Evolutionary conservation across 2,329 filamentous ascomycete genomes (phyloP).

Genomic region (Ascochyta koolunga): DNA sequence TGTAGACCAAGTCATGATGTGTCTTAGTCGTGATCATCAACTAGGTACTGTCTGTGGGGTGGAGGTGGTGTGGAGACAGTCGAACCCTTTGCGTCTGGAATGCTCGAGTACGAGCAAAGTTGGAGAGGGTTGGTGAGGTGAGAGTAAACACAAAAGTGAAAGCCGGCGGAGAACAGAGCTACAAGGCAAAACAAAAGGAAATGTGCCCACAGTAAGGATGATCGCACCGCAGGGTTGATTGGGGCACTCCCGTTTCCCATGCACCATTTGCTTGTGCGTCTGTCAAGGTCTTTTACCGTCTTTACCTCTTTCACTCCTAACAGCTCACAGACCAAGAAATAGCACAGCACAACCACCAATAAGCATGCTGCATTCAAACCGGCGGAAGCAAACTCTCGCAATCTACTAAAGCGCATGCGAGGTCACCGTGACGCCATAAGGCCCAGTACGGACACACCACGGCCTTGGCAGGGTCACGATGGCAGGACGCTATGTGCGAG

Average conservation of each 20-base stretch:
- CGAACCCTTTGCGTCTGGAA: constrained; percentile 12
- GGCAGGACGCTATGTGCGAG: constrained; percentile 8
- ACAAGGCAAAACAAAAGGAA: constrained; percentile 12
- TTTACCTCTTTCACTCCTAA: constrained; percentile 8
- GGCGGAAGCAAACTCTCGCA: constrained; percentile 1
- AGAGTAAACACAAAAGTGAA: background rate
- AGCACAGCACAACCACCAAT: constrained; percentile 10
- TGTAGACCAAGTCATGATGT: constrained; percentile 24
- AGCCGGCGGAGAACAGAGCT: constrained; percentile 9
- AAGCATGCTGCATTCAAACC: background rate
- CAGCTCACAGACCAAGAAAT: constrained; percentile 10
- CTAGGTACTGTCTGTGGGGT: constrained; percentile 2
- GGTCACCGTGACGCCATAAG: constrained; percentile 19
- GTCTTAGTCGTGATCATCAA: constrained; percentile 9
- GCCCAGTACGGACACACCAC: constrained; percentile 9
- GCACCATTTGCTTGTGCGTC: constrained; percentile 8
- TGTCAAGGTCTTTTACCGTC: constrained; percentile 4
- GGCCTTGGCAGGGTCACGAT: constrained; percentile 11
- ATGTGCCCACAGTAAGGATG: constrained; percentile 9
- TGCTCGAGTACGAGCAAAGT: constrained; percentile 7
- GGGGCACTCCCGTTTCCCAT: constrained; percentile 13
- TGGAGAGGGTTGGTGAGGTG: constrained; percentile 15
- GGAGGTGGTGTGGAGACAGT: constrained; percentile 2
- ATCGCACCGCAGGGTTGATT: constrained; percentile 13
- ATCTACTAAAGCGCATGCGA: constrained; percentile 4